phyloP scores from a whole-genome alignment of 768 basidiomycete genomes.

The Royoungia palumana region DNA sequence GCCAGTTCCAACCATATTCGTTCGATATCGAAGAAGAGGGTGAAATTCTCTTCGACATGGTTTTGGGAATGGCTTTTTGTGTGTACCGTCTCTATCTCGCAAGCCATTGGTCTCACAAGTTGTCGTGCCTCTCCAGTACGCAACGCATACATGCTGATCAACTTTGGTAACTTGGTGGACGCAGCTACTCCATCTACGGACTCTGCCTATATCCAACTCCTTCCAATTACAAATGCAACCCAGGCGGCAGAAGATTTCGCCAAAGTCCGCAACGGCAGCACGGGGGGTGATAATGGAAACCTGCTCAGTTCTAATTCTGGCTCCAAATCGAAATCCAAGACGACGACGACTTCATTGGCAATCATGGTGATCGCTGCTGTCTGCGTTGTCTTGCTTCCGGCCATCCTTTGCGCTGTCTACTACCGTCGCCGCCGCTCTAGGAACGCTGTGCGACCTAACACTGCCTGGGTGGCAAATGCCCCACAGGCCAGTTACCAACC shows the following conservation, averaged over 20 bases:
- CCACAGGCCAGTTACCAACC: conserved; percentile 16
- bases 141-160: conserved; percentile 60
- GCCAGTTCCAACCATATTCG: conserved; percentile 67
- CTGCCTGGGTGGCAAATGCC: conserved; percentile 3
- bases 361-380: conserved; percentile 17
- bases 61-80: conserved; percentile 75
- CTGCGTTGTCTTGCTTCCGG: conserved; percentile 6
- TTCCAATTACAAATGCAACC: conserved; percentile 50
- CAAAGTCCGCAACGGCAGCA: conserved; percentile 4
- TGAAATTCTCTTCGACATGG: conserved; percentile 47
- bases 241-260: conserved; percentile 29
- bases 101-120: background rate
- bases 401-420: conserved; percentile 3
- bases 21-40: conserved; percentile 36
- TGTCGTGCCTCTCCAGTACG: conserved; percentile 42
- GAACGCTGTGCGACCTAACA: background rate
- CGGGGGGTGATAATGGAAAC: conserved; percentile 31
- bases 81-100: conserved; percentile 23
- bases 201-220: conserved; percentile 61
- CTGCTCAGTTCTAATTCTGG: conserved; percentile 37
- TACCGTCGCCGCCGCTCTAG: conserved; percentile 13
- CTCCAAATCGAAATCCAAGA: conserved; percentile 19
- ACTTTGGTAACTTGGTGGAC: conserved; percentile 61
- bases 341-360: background rate
- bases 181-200: conserved; percentile 34